Evolutionary conservation across 2,329 filamentous ascomycete species (phyloP).

Genomic region (Fusarium haematococcum): DNA sequence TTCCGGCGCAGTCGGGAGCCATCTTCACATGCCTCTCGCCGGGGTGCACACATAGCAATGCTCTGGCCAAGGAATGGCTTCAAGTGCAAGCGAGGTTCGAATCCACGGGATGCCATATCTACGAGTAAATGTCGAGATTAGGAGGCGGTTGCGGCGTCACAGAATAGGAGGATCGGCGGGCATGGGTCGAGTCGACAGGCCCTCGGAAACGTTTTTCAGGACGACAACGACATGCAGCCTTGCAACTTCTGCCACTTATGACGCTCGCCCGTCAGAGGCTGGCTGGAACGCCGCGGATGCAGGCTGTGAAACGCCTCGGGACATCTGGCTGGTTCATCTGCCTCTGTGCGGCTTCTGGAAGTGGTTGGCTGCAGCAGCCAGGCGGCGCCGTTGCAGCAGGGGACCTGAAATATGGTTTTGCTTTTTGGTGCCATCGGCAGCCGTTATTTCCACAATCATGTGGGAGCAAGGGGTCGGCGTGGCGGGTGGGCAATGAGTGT

Average conservation of each 20-base stretch:
- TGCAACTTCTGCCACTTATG: constrained; percentile 12
- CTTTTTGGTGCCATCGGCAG: constrained; percentile 24
- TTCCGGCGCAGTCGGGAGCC: constrained; percentile 12
- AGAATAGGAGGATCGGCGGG: constrained; percentile 39
- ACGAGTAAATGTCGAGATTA: constrained; percentile 1
- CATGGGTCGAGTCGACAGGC: constrained; percentile 20
- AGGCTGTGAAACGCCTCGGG: constrained; percentile 35
- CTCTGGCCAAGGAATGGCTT: not conserved
- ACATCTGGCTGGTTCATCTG: constrained; percentile 11
- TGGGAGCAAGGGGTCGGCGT: constrained; percentile 1
- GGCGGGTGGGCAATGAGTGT: not conserved
- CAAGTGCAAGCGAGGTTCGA: not conserved
- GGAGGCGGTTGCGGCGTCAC: constrained; percentile 34
- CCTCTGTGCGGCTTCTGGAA: constrained; percentile 26
- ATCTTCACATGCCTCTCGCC: constrained; percentile 11
- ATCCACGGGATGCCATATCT: not conserved
- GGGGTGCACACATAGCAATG: not conserved
- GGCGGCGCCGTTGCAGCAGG: constrained; percentile 32
- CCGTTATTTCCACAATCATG: constrained; percentile 20
- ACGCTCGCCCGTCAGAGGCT: constrained; percentile 22
- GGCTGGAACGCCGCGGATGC: constrained; percentile 28
- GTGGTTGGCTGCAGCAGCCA: constrained; percentile 36
- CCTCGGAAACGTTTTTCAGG: not conserved
- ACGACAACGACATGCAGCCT: constrained; percentile 19
- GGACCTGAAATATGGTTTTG: constrained; percentile 27